phyloP scores from a whole-genome alignment of 2,329 filamentous ascomycete species.

The Arthroderma sp. region DNA sequence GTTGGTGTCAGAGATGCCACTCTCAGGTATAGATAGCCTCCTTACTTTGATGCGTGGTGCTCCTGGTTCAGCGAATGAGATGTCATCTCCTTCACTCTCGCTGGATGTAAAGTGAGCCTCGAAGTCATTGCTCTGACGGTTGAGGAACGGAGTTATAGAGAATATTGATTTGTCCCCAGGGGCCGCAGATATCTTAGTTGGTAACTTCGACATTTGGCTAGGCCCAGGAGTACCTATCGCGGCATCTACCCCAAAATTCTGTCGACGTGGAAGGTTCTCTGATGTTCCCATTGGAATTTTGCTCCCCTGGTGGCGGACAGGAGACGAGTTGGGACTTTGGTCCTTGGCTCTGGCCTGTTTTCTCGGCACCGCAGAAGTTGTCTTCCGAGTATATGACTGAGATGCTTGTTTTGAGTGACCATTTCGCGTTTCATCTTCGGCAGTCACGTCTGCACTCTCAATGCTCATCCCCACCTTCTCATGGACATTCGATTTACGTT shows the following conservation, averaged over 20 bases:
- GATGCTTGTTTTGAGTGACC: constrained; percentile 23
- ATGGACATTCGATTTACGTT: neutral
- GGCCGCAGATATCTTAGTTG: constrained; percentile 45
- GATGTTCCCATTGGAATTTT: neutral
- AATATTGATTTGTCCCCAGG: constrained; percentile 82
- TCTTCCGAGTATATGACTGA: constrained; percentile 12
- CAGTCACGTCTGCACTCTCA: neutral
- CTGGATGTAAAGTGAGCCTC: neutral
- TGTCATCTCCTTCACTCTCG: neutral
- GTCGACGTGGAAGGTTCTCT: neutral
- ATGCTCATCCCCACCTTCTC: neutral
- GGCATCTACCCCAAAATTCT: neutral
- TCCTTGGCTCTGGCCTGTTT: constrained; percentile 21
- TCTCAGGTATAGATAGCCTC: neutral
- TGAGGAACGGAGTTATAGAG: constrained; percentile 88
- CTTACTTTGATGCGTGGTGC: neutral
- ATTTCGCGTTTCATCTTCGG: neutral
- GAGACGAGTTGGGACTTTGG: constrained; percentile 30
- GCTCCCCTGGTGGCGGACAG: constrained; percentile 11
- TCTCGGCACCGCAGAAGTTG: constrained; percentile 22
- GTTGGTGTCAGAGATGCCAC: neutral
- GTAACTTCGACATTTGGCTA: constrained; percentile 43
- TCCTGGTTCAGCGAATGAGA: neutral
- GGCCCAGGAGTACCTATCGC: constrained; percentile 40
- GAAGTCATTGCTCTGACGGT: constrained; percentile 49